Percentiles rank a stretch among this genome's conserved stretches.
phyloP scores from a whole-genome alignment of 495 filamentous ascomycete genomes.

The Penicillium bialowiezense region DNA sequence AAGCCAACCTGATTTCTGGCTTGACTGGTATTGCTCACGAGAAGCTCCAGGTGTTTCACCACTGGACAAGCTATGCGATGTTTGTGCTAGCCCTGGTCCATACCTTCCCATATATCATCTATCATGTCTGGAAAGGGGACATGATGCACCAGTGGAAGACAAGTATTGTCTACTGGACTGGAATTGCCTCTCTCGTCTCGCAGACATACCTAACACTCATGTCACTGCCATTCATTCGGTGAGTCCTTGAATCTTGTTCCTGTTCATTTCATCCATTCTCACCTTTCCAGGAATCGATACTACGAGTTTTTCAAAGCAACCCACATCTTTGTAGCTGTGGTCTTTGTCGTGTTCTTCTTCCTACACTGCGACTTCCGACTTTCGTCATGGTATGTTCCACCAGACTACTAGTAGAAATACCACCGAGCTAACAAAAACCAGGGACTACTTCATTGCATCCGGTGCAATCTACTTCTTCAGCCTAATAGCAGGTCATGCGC shows the following conservation, averaged over 20 bases:
- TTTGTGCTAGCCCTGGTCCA: conserved; percentile 48
- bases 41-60: conserved; percentile 43
- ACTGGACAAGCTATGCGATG: conserved; percentile 46
- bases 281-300: conserved; percentile 34
- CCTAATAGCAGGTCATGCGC: conserved; percentile 38
- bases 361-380: conserved; percentile 36
- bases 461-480: conserved; percentile 46
- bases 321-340: conserved; percentile 42
- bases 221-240: conserved; percentile 46
- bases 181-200: conserved; percentile 45
- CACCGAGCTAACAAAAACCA: conserved; percentile 16
- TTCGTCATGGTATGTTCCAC: conserved; percentile 46
- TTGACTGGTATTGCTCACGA: conserved; percentile 53
- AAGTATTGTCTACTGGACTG: conserved; percentile 36
- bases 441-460: conserved; percentile 61
- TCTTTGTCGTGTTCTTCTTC: conserved; percentile 52
- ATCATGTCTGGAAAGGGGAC: conserved; percentile 40
- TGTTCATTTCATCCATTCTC: not conserved
- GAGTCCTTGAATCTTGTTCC: not conserved
- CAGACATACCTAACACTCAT: conserved; percentile 52
- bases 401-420: not conserved
- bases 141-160: conserved; percentile 46
- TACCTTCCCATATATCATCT: conserved; percentile 52
- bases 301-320: conserved; percentile 56
- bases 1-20: conserved; percentile 43